Conservation (phyloP, 1,284 basidiomycete genomes). For the Tilletia walkeri region DNA sequence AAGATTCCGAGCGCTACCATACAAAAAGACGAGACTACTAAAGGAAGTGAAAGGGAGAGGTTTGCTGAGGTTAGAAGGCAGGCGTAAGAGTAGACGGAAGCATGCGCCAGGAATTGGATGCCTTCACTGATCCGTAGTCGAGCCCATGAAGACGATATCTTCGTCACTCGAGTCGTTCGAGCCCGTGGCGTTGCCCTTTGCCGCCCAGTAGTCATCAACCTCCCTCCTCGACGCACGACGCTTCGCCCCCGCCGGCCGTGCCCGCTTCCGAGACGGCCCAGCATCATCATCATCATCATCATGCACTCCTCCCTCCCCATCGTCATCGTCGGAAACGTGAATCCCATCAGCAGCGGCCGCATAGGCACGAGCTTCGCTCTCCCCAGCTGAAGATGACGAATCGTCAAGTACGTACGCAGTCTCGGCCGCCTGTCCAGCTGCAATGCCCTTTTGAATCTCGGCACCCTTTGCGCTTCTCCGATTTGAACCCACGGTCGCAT, state of each 20-base stretch:
- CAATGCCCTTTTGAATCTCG: neutral
- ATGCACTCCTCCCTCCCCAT: neutral
- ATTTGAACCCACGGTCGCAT: neutral
- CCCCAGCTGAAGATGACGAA: slow-evolving; percentile 3
- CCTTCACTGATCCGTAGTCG: neutral
- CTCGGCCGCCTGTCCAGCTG: neutral
- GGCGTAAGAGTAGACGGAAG: no score
- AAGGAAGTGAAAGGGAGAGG: no score
- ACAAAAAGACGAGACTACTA: no score
- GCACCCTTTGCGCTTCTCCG: neutral
- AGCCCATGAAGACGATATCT: slow-evolving; percentile 3
- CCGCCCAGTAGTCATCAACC: slow-evolving; percentile 10
- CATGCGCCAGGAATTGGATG: no score
- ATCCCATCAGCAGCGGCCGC: neutral
- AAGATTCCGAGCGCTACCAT: no score
- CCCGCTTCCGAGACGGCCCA: neutral
- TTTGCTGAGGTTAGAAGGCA: no score
- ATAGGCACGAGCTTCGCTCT: neutral
- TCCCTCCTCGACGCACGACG: slow-evolving; percentile 3
- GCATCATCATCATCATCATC: neutral
- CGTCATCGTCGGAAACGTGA: neutral
- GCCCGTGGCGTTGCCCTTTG: neutral
- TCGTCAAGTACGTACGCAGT: slow-evolving; percentile 6
- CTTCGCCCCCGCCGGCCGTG: neutral
- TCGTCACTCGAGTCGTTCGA: neutral